Conservation (phyloP, 306 rosid species). For the Pyrus betulifolia region DNA sequence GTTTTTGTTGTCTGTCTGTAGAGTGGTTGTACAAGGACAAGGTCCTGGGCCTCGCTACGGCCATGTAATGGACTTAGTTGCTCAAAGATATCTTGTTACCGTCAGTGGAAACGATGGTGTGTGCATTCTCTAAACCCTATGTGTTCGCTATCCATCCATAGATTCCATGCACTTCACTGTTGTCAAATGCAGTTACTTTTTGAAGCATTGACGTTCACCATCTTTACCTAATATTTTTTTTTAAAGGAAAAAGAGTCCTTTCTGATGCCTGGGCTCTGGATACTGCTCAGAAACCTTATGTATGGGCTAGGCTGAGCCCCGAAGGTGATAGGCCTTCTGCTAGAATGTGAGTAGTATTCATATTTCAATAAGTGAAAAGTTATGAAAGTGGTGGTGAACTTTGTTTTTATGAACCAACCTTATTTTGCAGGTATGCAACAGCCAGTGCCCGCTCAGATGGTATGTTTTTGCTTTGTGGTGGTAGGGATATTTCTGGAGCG, state of each 20-base stretch:
- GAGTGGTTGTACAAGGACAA: conserved; percentile 96
- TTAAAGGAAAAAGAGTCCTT: conserved; percentile 75
- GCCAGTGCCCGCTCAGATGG: conserved; percentile 99
- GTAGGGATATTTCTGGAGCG: conserved; percentile 89
- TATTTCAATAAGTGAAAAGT: conserved; percentile 9
- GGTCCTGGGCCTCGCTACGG: conserved; percentile 99
- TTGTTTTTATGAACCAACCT: conserved; percentile 18
- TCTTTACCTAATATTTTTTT: not conserved
- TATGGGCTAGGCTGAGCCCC: conserved; percentile 85
- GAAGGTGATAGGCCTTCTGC: conserved; percentile 99
- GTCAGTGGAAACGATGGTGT: conserved; percentile 96
- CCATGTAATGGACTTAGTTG: conserved; percentile 98
- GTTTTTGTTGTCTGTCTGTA: conserved; percentile 28
- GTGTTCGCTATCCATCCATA: not conserved
- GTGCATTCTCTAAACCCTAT: conserved; percentile 19
- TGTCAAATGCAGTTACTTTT: not conserved
- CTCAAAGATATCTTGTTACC: conserved; percentile 94
- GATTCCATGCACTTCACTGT: not conserved
- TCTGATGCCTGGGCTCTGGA: conserved; percentile 96
- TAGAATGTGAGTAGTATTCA: conserved; percentile 72
- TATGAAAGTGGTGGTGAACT: not conserved
- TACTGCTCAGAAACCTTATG: conserved; percentile 97
- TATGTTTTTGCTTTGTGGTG: conserved; percentile 98
- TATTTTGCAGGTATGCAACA: conserved; percentile 87
- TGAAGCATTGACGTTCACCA: conserved; percentile 9